Conservation (phyloP, 306 rosid genomes). For the Gastrolobium villosum region DNA sequence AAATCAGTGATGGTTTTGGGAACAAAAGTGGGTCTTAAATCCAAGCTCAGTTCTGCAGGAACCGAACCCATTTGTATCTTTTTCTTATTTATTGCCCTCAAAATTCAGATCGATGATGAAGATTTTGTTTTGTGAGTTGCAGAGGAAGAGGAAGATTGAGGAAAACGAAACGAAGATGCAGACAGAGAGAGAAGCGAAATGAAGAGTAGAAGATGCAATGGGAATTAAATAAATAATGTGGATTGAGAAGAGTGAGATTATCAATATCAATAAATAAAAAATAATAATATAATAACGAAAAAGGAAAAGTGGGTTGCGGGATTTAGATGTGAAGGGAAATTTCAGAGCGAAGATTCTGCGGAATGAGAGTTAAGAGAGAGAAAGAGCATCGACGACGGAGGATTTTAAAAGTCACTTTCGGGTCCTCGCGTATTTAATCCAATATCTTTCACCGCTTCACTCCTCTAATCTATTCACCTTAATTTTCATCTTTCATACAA, state of each 20-base stretch:
- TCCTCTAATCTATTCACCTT: background rate
- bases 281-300: background rate
- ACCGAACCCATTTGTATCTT: slow-evolving; percentile 74
- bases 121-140: background rate
- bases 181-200: slow-evolving; percentile 3
- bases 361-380: slow-evolving; percentile 1
- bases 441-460: background rate
- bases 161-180: slow-evolving; percentile 19
- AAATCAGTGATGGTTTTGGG: slow-evolving; percentile 82
- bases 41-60: slow-evolving; percentile 85
- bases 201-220: slow-evolving; percentile 25
- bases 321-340: slow-evolving; percentile 43
- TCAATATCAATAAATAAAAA: background rate
- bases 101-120: slow-evolving; percentile 36
- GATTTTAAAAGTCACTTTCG: slow-evolving; percentile 60
- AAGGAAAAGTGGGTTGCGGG: slow-evolving; percentile 34
- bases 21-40: slow-evolving; percentile 67
- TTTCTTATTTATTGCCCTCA: background rate
- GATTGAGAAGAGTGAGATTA: slow-evolving; percentile 1
- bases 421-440: slow-evolving; percentile 78
- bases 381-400: slow-evolving; percentile 52
- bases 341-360: slow-evolving; percentile 66
- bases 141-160: background rate
- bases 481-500: background rate
- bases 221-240: slow-evolving; percentile 2